Evolutionary conservation across 192 early-diverging fungal species (phyloP).

Genomic region (Martensiomyces pterosporus): DNA sequence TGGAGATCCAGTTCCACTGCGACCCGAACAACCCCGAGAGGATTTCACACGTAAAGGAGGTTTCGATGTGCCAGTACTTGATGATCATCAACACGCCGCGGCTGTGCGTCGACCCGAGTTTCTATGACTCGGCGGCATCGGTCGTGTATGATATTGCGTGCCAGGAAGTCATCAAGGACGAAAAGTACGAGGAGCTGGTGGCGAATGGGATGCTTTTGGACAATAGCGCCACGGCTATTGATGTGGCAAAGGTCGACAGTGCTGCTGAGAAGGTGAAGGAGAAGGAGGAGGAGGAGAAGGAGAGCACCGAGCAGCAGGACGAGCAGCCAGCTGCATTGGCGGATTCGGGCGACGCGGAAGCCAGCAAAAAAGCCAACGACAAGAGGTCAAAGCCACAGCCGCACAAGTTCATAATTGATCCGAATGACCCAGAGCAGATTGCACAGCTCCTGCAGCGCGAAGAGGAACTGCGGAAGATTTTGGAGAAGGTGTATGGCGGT

Average conservation of each 20-base stretch:
- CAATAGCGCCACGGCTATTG: too few relatives aligned
- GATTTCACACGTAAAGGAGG: slow-evolving; percentile 64
- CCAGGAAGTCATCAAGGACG: slow-evolving; percentile 58
- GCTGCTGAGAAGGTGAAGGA: too few relatives aligned
- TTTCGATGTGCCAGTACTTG: slow-evolving; percentile 68
- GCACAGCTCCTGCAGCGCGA: neutral
- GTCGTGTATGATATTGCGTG: slow-evolving; percentile 59
- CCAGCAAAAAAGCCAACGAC: neutral
- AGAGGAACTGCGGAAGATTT: neutral
- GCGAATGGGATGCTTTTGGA: too few relatives aligned
- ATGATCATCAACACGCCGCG: slow-evolving; percentile 71
- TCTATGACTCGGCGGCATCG: slow-evolving; percentile 41
- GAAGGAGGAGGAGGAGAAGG: neutral
- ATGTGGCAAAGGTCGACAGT: too few relatives aligned
- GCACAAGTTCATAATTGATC: neutral
- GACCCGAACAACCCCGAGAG: slow-evolving; percentile 54
- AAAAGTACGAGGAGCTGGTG: slow-evolving; percentile 26
- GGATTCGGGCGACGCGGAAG: neutral
- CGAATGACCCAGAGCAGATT: neutral
- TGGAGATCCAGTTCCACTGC: slow-evolving; percentile 87
- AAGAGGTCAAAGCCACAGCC: neutral
- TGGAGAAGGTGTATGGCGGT: neutral
- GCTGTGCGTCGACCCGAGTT: slow-evolving; percentile 63
- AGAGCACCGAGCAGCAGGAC: neutral
- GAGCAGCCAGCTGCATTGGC: too few relatives aligned